These are phyloP conservation scores for Russula sp. DNA, from an alignment of 768 basidiomycete species.

Conservation along the genomic window DNA sequence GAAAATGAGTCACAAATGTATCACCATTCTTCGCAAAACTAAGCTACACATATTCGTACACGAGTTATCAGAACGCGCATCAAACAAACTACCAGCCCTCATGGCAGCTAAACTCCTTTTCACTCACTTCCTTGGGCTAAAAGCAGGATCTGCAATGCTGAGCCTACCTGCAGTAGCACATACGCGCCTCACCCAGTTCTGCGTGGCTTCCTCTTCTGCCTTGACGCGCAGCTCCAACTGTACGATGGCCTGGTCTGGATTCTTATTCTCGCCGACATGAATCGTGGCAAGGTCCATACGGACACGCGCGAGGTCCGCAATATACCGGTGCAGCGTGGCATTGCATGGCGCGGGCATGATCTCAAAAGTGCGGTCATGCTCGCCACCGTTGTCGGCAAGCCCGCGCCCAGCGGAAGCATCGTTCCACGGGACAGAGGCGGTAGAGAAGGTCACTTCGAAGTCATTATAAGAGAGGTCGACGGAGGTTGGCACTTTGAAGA, in stretches of 20 bases:
- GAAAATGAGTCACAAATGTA: too few relatives aligned
- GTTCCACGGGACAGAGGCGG: background rate
- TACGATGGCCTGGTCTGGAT: background rate
- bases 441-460: slow-evolving; percentile 13
- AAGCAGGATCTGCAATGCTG: slow-evolving; percentile 11
- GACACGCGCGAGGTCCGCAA: slow-evolving; percentile 10
- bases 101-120: background rate
- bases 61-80: too few relatives aligned
- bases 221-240: slow-evolving; percentile 1
- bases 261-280: background rate
- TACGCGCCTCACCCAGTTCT: slow-evolving; percentile 5
- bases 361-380: background rate
- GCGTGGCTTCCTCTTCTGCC: slow-evolving; percentile 5
- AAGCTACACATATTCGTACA: too few relatives aligned
- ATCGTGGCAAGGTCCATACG: slow-evolving; percentile 6
- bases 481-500: slow-evolving; percentile 7
- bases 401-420: background rate
- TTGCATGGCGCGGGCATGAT: slow-evolving; percentile 7
- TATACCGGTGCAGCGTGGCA: slow-evolving; percentile 5
- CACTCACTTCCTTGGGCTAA: slow-evolving; percentile 9
- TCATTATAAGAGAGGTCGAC: slow-evolving; percentile 13
- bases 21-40: too few relatives aligned
- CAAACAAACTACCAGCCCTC: too few relatives aligned
- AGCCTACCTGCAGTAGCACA: slow-evolving; percentile 8
- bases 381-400: background rate